A percentile compares a stretch with the other conserved stretches of the same genome.
Evolutionary conservation across 768 basidiomycete species (phyloP).

Genomic region (Pleurotus tuoliensis): DNA sequence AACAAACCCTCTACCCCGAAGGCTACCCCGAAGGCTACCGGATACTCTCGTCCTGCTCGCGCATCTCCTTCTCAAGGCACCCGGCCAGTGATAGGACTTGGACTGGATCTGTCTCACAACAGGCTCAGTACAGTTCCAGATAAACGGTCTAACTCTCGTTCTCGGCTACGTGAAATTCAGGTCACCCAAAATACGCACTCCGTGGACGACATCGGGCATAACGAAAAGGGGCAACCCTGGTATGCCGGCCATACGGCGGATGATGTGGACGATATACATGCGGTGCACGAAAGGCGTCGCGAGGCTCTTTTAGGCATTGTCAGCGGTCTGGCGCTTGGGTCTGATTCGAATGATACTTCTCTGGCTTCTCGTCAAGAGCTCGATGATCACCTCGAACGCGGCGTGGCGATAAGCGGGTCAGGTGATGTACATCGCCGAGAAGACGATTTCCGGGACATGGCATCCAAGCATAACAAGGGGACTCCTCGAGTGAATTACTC

Average conservation of each 20-base stretch:
- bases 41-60: too few relatives aligned
- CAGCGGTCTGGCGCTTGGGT: conserved; percentile 15
- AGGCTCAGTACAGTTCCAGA: background rate
- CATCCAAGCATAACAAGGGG: background rate
- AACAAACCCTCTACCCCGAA: background rate
- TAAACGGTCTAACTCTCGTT: conserved; percentile 10
- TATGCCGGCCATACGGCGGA: background rate
- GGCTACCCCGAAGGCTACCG: background rate
- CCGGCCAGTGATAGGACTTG: conserved; percentile 3
- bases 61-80: background rate
- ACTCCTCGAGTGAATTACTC: background rate
- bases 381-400: conserved; percentile 14
- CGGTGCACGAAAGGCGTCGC: conserved; percentile 16
- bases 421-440: conserved; percentile 10
- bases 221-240: conserved; percentile 11
- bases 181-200: background rate
- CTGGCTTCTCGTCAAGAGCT: background rate
- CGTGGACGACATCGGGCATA: background rate
- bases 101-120: background rate
- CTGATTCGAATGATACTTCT: background rate
- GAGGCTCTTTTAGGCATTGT: conserved; percentile 21
- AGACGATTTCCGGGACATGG: background rate
- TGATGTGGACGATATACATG: conserved; percentile 5
- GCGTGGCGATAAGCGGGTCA: conserved; percentile 32
- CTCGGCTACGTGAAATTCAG: conserved; percentile 7